phyloP scores from a whole-genome alignment of 768 basidiomycete species.

The Pluteus cervinus region DNA sequence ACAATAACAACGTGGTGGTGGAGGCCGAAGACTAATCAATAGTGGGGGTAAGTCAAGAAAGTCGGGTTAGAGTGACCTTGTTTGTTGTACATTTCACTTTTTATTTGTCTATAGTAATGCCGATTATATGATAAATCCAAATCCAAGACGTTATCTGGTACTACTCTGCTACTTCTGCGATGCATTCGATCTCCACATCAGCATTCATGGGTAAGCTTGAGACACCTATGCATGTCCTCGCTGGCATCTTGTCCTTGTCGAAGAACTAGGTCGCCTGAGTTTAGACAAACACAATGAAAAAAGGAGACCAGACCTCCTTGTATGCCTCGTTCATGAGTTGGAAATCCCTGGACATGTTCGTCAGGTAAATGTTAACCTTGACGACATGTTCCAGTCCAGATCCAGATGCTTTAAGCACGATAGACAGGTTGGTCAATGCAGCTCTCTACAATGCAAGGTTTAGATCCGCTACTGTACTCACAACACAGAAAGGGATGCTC shows the following conservation, averaged over 20 bases:
- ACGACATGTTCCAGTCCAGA: slow-evolving; percentile 57
- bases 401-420: slow-evolving; percentile 46
- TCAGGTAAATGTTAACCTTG: slow-evolving; percentile 55
- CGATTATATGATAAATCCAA: too few species aligned
- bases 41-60: slow-evolving; percentile 22
- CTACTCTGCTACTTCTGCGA: slow-evolving; percentile 46
- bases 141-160: too few species aligned
- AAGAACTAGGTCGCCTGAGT: too few species aligned
- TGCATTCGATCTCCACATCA: slow-evolving; percentile 68
- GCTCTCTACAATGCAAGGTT: too few species aligned
- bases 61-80: too few species aligned
- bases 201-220: slow-evolving; percentile 64
- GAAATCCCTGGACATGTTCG: slow-evolving; percentile 55
- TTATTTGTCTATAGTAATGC: too few species aligned
- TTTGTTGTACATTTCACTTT: too few species aligned
- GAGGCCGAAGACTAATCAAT: background rate
- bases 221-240: slow-evolving; percentile 72
- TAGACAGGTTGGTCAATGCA: slow-evolving; percentile 52
- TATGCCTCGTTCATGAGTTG: slow-evolving; percentile 52
- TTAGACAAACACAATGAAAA: too few species aligned
- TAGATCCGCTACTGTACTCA: too few species aligned
- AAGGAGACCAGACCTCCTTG: slow-evolving; percentile 35
- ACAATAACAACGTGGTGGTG: background rate
- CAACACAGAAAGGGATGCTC: too few species aligned
- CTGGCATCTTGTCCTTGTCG: too few species aligned